Evolutionary conservation across 108 stramenopile species (phyloP).

Genomic region (Pseudonitzschia multiseries): DNA sequence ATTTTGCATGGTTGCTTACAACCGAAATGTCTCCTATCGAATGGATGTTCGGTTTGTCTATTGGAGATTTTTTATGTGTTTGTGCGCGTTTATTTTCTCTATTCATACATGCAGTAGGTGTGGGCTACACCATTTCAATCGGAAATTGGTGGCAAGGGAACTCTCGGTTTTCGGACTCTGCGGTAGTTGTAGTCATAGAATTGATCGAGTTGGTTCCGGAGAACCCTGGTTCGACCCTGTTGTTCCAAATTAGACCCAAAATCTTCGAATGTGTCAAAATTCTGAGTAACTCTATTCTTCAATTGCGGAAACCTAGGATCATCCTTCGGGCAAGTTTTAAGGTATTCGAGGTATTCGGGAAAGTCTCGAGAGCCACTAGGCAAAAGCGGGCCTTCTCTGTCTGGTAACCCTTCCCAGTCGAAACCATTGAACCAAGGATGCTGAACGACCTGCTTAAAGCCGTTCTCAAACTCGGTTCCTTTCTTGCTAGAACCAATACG

Average conservation of each 20-base stretch:
- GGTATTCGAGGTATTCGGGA: constrained; percentile 74
- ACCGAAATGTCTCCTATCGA: neutral
- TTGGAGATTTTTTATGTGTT: neutral
- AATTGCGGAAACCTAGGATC: constrained; percentile 83
- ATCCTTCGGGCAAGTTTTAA: constrained; percentile 86
- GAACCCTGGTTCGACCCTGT: constrained; percentile 52
- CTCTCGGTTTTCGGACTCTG: constrained; percentile 78
- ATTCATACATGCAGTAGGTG: neutral
- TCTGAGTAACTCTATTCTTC: constrained; percentile 79
- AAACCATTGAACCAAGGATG: constrained; percentile 90
- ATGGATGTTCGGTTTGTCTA: neutral
- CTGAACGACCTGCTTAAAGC: constrained; percentile 82
- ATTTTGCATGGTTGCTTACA: neutral
- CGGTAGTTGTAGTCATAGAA: constrained; percentile 89
- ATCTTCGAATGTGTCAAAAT: constrained; percentile 93
- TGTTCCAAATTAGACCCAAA: constrained; percentile 73
- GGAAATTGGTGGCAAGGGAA: constrained; percentile 43
- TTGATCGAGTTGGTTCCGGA: constrained; percentile 69
- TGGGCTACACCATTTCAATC: neutral
- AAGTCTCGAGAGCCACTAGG: constrained; percentile 81
- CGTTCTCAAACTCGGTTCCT: constrained; percentile 81
- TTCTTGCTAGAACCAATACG: constrained; percentile 79
- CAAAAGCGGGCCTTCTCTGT: constrained; percentile 79
- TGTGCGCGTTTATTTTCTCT: neutral
- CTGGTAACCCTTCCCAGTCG: constrained; percentile 79